Conservation (phyloP, 2,329 filamentous ascomycete genomes). For the Daldinia sp. region DNA sequence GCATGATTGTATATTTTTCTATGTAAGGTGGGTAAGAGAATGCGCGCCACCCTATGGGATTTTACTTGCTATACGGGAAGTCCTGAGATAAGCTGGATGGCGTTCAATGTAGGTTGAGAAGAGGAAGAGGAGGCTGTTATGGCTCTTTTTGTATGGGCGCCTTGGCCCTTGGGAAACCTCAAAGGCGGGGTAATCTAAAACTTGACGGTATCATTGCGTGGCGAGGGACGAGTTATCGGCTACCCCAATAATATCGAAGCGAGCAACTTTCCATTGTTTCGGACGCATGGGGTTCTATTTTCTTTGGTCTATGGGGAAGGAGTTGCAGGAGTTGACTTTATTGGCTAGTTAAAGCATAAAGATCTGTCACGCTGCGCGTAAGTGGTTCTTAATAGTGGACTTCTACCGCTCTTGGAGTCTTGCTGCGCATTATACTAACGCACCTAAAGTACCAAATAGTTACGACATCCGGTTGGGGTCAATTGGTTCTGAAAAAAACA, state of each 20-base stretch:
- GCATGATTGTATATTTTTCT: conserved; percentile 47
- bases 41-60: conserved; percentile 4
- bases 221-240: neutral
- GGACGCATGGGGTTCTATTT: conserved; percentile 26
- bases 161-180: too few relatives aligned
- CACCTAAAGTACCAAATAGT: too few relatives aligned
- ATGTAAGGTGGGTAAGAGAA: conserved; percentile 16
- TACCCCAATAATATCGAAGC: neutral
- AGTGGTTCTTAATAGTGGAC: neutral
- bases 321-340: conserved; percentile 22
- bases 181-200: conserved; percentile 34
- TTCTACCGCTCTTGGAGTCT: too few relatives aligned
- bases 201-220: conserved; percentile 15
- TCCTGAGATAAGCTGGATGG: neutral
- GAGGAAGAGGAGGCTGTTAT: neutral
- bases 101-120: conserved; percentile 12
- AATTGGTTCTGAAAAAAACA: neutral
- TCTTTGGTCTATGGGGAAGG: conserved; percentile 17
- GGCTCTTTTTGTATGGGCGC: conserved; percentile 15
- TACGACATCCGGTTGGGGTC: neutral
- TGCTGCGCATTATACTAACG: neutral
- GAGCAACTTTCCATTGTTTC: conserved; percentile 34
- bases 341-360: conserved; percentile 4
- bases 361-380: conserved; percentile 12
- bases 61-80: neutral